A percentile compares a stretch with the other conserved stretches of the same genome.
phyloP scores from a whole-genome alignment of 768 basidiomycete species.

The Trametes villosa region DNA sequence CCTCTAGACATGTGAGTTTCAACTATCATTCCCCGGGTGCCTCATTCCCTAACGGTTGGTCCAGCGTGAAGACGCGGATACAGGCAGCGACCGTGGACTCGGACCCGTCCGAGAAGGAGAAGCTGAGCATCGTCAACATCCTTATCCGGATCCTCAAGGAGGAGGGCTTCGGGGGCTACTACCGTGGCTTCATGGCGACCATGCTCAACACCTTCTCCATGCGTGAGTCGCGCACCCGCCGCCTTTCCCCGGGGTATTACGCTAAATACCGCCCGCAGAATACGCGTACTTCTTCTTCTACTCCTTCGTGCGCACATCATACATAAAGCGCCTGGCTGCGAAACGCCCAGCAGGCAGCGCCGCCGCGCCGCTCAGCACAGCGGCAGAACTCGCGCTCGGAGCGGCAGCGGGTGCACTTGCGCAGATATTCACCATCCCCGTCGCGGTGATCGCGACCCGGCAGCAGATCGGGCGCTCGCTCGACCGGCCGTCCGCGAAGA shows the following conservation, averaged over 20 bases:
- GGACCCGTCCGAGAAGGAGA: conserved; percentile 50
- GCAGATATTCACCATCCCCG: conserved; percentile 98
- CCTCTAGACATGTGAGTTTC: conserved; percentile 77
- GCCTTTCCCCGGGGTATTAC: neutral
- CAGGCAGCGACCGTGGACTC: conserved; percentile 72
- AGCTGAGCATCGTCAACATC: conserved; percentile 62
- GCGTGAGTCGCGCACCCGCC: conserved; percentile 60
- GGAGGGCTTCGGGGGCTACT: conserved; percentile 84
- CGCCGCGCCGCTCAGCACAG: conserved; percentile 66
- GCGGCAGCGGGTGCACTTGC: conserved; percentile 93
- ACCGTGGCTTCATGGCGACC: conserved; percentile 91
- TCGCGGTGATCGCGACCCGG: conserved; percentile 95
- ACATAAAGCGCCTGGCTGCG: conserved; percentile 70
- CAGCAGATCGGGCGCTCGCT: conserved; percentile 80
- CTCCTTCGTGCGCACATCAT: conserved; percentile 83
- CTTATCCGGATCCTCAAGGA: conserved; percentile 72
- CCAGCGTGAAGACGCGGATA: conserved; percentile 91
- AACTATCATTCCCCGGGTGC: neutral
- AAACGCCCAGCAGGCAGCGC: conserved; percentile 65
- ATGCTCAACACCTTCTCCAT: conserved; percentile 99
- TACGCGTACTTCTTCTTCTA: conserved; percentile 99
- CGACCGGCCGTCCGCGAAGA: conserved; percentile 22
- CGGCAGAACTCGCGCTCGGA: conserved; percentile 83
- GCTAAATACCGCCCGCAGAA: conserved; percentile 53
- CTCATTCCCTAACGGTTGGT: neutral